Percentiles rank a stretch among this genome's conserved stretches.
Conservation (phyloP, 495 filamentous ascomycete genomes). For the Penicillium silybi region DNA sequence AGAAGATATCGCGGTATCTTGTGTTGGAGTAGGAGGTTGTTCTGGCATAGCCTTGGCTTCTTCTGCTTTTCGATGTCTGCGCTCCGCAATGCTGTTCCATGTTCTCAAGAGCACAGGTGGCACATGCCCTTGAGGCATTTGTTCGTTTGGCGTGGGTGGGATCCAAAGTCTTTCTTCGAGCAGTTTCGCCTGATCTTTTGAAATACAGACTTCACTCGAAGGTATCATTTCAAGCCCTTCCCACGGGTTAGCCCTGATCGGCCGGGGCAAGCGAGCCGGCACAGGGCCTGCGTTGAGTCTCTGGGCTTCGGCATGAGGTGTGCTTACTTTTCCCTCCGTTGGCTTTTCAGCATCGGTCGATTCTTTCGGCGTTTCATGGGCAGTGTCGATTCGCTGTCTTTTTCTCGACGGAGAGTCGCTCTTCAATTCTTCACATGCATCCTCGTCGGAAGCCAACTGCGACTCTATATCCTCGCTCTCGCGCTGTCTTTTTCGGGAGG, state of each 20-base stretch:
- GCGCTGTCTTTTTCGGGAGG: conserved; percentile 13
- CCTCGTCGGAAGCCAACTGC: not conserved
- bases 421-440: not conserved
- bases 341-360: not conserved
- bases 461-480: conserved; percentile 1
- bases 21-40: not conserved
- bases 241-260: conserved; percentile 25
- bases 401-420: conserved; percentile 4
- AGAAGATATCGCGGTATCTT: conserved; percentile 6
- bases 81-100: conserved; percentile 39
- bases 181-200: conserved; percentile 56
- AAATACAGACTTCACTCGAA: conserved; percentile 49
- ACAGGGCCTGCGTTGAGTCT: not conserved
- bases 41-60: not conserved
- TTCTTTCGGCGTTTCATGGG: not conserved
- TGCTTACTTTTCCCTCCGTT: not conserved
- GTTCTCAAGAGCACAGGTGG: conserved; percentile 29
- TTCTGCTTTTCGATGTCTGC: conserved; percentile 8
- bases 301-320: not conserved
- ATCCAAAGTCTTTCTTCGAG: conserved; percentile 49
- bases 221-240: conserved; percentile 38
- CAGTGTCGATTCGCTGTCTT: conserved; percentile 11
- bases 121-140: conserved; percentile 28
- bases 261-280: not conserved
- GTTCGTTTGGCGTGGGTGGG: conserved; percentile 27